These are phyloP conservation scores for Porogramme epimiltina DNA, from an alignment of 1,284 basidiomycete genomes.

Conservation along the genomic window DNA sequence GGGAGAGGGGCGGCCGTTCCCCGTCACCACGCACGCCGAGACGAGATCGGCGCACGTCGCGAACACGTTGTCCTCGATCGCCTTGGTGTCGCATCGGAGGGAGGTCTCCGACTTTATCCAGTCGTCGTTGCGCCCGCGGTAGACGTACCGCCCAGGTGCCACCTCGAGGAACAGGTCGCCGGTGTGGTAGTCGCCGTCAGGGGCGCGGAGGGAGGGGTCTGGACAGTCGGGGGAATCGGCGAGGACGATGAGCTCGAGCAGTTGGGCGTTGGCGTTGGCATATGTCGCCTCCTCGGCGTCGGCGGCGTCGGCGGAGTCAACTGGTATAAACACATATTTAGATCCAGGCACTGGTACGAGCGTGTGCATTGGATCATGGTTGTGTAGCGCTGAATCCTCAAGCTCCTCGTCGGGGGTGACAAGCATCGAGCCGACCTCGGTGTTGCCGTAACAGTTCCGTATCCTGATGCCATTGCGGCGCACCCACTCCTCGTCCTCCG, in stretches of 20 bases:
- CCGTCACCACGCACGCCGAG: constrained; percentile 65
- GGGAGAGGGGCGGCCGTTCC: constrained; percentile 65
- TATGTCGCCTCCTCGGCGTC: constrained; percentile 43
- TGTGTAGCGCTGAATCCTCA: background rate
- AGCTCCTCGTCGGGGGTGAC: constrained; percentile 37
- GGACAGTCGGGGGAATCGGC: constrained; percentile 69
- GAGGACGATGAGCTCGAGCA: constrained; percentile 68
- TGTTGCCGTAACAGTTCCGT: constrained; percentile 72
- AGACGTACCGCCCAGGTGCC: constrained; percentile 54
- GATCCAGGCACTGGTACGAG: constrained; percentile 56
- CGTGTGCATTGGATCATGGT: constrained; percentile 41
- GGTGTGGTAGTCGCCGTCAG: constrained; percentile 72
- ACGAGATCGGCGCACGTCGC: constrained; percentile 56
- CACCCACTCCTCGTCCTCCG: constrained; percentile 69
- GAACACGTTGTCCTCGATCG: constrained; percentile 71
- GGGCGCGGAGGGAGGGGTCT: constrained; percentile 51
- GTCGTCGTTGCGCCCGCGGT: constrained; percentile 71
- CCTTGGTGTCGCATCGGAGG: constrained; percentile 72
- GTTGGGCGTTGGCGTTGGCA: constrained; percentile 48
- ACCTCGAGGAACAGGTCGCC: constrained; percentile 72
- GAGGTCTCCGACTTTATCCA: constrained; percentile 81
- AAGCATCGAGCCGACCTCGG: constrained; percentile 70
- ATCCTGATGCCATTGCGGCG: constrained; percentile 57
- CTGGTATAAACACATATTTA: constrained; percentile 60
- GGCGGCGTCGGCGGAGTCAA: constrained; percentile 36